These are phyloP conservation scores for Chenopodium quinoa DNA, from an alignment of 148 eudicot species.

Conservation along the genomic window DNA sequence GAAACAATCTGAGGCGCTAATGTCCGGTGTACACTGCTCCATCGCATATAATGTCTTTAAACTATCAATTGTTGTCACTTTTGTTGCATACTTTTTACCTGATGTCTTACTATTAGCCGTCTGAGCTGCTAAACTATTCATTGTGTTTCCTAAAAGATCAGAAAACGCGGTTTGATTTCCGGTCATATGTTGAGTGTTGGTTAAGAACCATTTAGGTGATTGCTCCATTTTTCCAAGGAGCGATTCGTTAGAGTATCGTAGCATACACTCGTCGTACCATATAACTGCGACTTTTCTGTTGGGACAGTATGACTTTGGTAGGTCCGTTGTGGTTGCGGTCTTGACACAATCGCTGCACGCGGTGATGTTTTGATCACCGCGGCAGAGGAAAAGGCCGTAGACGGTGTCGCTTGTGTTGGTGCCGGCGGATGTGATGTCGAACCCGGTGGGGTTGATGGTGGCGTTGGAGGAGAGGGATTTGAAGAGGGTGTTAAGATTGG, in stretches of 20 bases:
- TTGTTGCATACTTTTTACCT: not conserved
- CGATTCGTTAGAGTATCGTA: constrained; percentile 29
- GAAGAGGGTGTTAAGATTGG: constrained; percentile 40
- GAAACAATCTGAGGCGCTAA: constrained; percentile 16
- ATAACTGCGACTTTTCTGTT: constrained; percentile 23
- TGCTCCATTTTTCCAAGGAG: constrained; percentile 11
- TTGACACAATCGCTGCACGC: constrained; percentile 18
- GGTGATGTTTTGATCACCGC: constrained; percentile 12
- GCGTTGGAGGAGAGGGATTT: constrained; percentile 34
- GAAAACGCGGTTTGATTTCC: not conserved
- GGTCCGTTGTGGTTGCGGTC: not conserved
- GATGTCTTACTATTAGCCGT: not conserved
- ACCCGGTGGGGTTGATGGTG: constrained; percentile 30
- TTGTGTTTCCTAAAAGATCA: not conserved
- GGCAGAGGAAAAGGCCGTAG: constrained; percentile 29
- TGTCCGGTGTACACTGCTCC: constrained; percentile 28
- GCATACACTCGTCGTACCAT: constrained; percentile 30
- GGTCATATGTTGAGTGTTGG: not conserved
- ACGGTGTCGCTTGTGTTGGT: not conserved
- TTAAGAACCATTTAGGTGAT: not conserved
- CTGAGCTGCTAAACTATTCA: not conserved
- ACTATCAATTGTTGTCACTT: not conserved
- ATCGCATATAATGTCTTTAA: not conserved
- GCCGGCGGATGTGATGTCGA: constrained; percentile 29
- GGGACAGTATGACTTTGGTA: constrained; percentile 6